Conservation (phyloP, 1,284 basidiomycete species). For the Leccinum variabile region DNA sequence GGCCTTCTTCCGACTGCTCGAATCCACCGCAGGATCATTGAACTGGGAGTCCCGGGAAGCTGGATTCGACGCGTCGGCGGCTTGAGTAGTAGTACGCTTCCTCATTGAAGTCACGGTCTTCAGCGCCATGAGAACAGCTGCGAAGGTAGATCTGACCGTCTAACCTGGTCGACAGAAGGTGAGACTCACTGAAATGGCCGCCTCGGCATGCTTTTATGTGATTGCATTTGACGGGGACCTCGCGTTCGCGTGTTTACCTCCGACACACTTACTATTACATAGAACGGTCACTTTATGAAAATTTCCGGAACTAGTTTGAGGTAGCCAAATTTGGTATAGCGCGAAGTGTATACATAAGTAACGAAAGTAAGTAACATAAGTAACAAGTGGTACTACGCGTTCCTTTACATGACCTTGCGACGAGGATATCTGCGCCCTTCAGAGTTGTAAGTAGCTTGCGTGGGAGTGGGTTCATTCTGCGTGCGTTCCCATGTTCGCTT, state of each 20-base stretch:
- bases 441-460: not conserved
- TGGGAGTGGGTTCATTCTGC: not conserved
- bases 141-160: too few relatives aligned
- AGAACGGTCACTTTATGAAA: too few relatives aligned
- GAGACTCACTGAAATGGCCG: too few relatives aligned
- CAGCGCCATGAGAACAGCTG: not conserved
- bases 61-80: not conserved
- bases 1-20: not conserved
- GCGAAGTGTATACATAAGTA: not conserved
- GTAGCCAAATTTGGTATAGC: not conserved
- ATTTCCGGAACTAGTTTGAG: too few relatives aligned
- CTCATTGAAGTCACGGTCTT: not conserved
- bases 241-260: too few relatives aligned
- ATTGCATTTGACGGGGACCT: not conserved
- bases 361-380: too few relatives aligned
- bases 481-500: not conserved
- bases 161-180: too few relatives aligned
- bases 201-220: not conserved
- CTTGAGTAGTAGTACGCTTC: not conserved
- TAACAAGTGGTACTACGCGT: not conserved
- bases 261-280: too few relatives aligned
- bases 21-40: not conserved
- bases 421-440: not conserved
- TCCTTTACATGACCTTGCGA: not conserved
- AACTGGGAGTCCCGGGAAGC: not conserved